Evolutionary conservation across 495 filamentous ascomycete genomes (phyloP), one percentile per base, ranked within the genome.

Genomic region (Sabuloglossum arenarium): DNA sequence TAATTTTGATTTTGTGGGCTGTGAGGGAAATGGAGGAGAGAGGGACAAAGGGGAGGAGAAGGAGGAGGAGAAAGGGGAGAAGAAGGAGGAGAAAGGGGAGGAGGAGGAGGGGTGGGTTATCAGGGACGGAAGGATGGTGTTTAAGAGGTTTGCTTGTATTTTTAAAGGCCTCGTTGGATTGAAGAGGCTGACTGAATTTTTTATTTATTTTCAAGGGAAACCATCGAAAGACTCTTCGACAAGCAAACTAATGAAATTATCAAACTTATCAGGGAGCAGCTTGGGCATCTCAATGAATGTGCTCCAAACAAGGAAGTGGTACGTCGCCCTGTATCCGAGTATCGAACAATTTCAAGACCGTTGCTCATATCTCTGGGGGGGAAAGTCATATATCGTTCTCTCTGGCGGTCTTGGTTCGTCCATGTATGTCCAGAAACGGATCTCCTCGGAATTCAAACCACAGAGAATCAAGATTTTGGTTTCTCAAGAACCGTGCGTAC

Each of bases 381-480:
- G n/a, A n/a, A n/a, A 51, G 47, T 27, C 47, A 11, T 14, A 70
- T 53, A 49, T 71, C 25, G 61, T 71, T 6, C 63, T 71, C 19
- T 64, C 63, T 5, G 69, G 69, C 5, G 69, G 69, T 23, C 62
- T 71, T 0, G 67, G 69, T 25, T 63, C 65, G 21, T 68, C 65
- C 0, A 32, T 60, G 25, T 71, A 71, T 52, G 65, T 71, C 19
- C 59, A 69, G 55, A 30, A 63, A 6, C 47, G 54, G 37, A 61
- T 71, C 21, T 3, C 16, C 3, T 21, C 16, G 2, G 16, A n/a
- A 1, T 43, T 21, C 39, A 21, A 5, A 16, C 3, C 16, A 16
- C 39, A 21, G 1, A n/a, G 39, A 23, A 19, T 19, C 23, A 29
- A 28, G 16, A 19, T 51, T 10, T 23, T 51, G 3, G 12, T 30